Conservation (phyloP, 1,284 basidiomycete genomes). For the Sanghuangporus weigelae region DNA sequence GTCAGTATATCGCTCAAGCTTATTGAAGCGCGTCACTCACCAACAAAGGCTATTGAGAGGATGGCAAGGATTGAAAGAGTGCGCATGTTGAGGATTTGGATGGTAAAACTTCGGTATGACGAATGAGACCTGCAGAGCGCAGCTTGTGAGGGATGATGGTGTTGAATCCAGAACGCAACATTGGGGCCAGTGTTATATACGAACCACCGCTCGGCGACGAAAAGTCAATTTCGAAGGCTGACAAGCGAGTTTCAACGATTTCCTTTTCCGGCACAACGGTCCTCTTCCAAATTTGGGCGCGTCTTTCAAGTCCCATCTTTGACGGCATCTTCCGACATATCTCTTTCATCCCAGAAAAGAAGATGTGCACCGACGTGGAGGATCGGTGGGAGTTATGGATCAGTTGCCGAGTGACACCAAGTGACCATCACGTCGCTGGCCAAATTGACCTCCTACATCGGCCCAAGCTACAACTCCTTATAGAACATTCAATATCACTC, state of each 20-base stretch:
- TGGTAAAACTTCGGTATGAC: not conserved
- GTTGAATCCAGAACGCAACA: not conserved
- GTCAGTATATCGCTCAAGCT: not conserved
- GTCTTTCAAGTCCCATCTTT: not conserved
- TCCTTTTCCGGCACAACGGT: not conserved
- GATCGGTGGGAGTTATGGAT: not conserved
- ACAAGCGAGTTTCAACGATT: conserved; percentile 2
- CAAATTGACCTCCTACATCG: not conserved
- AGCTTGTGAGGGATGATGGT: not conserved
- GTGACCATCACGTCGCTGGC: not conserved
- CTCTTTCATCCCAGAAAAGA: conserved; percentile 3
- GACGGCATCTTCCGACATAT: not conserved
- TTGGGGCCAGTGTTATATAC: conserved; percentile 1
- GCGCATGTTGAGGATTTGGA: conserved; percentile 5
- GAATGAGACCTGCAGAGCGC: not conserved
- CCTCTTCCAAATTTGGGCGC: not conserved
- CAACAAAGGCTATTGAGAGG: conserved; percentile 3
- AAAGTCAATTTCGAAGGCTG: not conserved
- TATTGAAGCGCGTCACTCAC: not conserved
- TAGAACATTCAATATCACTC: not conserved
- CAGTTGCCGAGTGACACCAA: not conserved
- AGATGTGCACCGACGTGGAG: not conserved
- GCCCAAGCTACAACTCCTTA: conserved; percentile 4
- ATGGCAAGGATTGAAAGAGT: conserved; percentile 10
- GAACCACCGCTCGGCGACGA: not conserved